phyloP scores from a whole-genome alignment of 2,329 filamentous ascomycete genomes.

The Aulographum hederae region DNA sequence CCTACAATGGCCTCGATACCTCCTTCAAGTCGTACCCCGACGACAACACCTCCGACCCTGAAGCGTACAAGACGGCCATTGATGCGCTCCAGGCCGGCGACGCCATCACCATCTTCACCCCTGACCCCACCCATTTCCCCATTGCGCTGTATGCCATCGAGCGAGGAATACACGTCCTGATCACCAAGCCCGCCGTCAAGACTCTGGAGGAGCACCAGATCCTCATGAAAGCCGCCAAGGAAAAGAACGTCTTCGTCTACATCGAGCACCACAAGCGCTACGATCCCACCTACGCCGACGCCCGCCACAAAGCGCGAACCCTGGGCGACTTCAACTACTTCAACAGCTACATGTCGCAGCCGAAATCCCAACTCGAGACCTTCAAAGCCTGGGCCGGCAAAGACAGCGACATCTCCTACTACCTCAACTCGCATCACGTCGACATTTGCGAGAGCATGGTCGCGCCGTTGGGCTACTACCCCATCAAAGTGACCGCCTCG shows the following conservation, averaged over 20 bases:
- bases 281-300: constrained; percentile 84
- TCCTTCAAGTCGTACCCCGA: constrained; percentile 69
- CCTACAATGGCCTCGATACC: constrained; percentile 78
- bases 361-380: constrained; percentile 78
- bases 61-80: constrained; percentile 78
- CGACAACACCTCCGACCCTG: constrained; percentile 51
- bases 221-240: constrained; percentile 52
- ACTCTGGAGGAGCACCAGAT: constrained; percentile 60
- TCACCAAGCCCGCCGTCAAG: constrained; percentile 90
- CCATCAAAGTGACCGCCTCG: constrained; percentile 60
- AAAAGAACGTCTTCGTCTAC: constrained; percentile 73
- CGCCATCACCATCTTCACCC: constrained; percentile 91
- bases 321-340: constrained; percentile 97
- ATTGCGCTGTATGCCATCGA: constrained; percentile 88
- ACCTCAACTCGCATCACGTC: constrained; percentile 87
- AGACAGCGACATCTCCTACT: constrained; percentile 89
- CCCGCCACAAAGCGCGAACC: constrained; percentile 49
- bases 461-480: constrained; percentile 57
- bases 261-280: constrained; percentile 95
- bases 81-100: constrained; percentile 65
- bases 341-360: constrained; percentile 92
- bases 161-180: constrained; percentile 71
- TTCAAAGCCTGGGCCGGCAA: constrained; percentile 89
- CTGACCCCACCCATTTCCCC: constrained; percentile 80
- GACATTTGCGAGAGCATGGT: constrained; percentile 91